A percentile compares a stretch with the other conserved stretches of the same genome.
phyloP scores from a whole-genome alignment of 1,284 basidiomycete species.

The Gomphus sp. region DNA sequence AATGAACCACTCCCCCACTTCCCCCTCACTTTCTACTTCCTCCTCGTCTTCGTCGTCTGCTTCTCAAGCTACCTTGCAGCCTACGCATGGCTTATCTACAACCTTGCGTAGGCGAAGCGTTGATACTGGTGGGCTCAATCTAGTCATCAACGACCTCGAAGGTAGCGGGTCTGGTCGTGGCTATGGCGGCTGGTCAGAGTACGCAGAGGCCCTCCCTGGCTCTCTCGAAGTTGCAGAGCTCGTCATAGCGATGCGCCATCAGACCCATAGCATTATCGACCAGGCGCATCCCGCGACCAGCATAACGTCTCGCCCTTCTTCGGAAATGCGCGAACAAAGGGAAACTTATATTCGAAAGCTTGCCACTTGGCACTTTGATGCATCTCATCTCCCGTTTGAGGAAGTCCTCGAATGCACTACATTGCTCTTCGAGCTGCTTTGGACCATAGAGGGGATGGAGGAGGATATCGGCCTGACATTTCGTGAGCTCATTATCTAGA shows the following conservation, averaged over 20 bases:
- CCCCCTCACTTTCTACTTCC: conserved; percentile 13
- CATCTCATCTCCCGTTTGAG: conserved; percentile 68
- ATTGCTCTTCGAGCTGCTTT: conserved; percentile 68
- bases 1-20: conserved; percentile 8
- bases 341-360: conserved; percentile 44
- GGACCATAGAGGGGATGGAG: conserved; percentile 66
- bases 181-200: conserved; percentile 58
- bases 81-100: background rate
- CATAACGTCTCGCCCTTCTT: conserved; percentile 22
- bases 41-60: conserved; percentile 17
- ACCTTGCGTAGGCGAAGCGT: conserved; percentile 51
- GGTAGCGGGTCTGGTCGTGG: conserved; percentile 49
- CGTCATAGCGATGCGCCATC: conserved; percentile 1
- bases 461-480: conserved; percentile 55
- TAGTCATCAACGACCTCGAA: conserved; percentile 52
- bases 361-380: conserved; percentile 81
- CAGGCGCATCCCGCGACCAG: conserved; percentile 18
- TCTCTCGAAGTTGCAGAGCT: conserved; percentile 10
- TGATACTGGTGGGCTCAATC: conserved; percentile 75
- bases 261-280: conserved; percentile 4
- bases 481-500: conserved; percentile 38
- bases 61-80: conserved; percentile 11
- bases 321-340: conserved; percentile 16
- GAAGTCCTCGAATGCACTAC: conserved; percentile 76
- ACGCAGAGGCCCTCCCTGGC: conserved; percentile 35